Evolutionary conservation across 2,329 filamentous ascomycete genomes (phyloP), one percentile per base, ranked within the genome.

Genomic region (Aspergillus hortae): DNA sequence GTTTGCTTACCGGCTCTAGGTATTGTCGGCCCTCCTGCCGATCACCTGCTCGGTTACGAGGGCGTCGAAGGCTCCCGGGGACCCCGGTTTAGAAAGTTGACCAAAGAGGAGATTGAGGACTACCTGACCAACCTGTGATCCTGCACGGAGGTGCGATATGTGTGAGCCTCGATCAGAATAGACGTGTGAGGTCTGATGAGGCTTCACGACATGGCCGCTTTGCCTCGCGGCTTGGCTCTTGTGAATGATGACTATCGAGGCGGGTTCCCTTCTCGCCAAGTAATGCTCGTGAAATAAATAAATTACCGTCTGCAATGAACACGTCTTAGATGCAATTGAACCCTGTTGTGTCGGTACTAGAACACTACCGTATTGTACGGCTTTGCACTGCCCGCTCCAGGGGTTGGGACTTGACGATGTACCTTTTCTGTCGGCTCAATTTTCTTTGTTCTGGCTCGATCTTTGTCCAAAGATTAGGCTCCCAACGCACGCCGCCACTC

Each of bases 71-170:
- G 68, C 10, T 61, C 70, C 30, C 66, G 64, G 53, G 74, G 74
- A n/a, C 74, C 74, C 19, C 64, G 73, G 40, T 72, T 77, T 61
- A 67, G 73, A 56, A 74, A 96, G 82, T 79, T 99, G 74, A 96
- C 84, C 66, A 91, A 95, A 67, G 90, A 96, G 77, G 94, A 99
- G 79, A 97, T 99, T 69, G 94, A 99, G 80, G 94, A 99, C 75
- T 99, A 99, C 79, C 79, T 99, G 74, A 97, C 94, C 74, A 97
- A 96, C 83, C 85, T 99, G 83, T 97, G 82, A 85, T 63, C 44
- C 21, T 52, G 46, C 38, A 58, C 57, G 44, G 48, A 48, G 53
- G 46, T 57, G 53, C 47, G 56, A 46, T 41, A 53, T 40, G 52
- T 38, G 53, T 44, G 51, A 58, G 53, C 56, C 56, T 58, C 57